Percentiles rank a stretch among this genome's conserved stretches.
phyloP scores from a whole-genome alignment of 768 basidiomycete genomes.

The Tricholomella constricta region DNA sequence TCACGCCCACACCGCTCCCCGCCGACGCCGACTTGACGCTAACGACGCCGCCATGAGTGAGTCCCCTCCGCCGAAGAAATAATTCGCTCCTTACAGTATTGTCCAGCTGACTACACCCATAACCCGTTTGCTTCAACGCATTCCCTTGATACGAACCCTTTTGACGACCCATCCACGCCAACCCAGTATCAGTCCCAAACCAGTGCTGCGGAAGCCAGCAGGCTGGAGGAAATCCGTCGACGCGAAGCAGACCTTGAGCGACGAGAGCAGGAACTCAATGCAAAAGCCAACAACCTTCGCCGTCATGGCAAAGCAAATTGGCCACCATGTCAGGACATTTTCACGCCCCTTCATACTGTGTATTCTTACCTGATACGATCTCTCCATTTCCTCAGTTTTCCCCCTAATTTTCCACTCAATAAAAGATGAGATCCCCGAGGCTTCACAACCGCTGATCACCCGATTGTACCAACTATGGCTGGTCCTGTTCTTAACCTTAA shows the following conservation, averaged over 20 bases:
- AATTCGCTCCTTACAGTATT: neutral
- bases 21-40: slow-evolving; percentile 11
- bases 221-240: slow-evolving; percentile 66
- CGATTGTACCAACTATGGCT: slow-evolving; percentile 95
- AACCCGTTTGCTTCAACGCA: slow-evolving; percentile 87
- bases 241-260: slow-evolving; percentile 82
- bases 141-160: slow-evolving; percentile 86
- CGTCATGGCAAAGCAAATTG: slow-evolving; percentile 89
- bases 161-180: slow-evolving; percentile 74
- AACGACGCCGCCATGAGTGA: slow-evolving; percentile 38
- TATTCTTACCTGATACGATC: slow-evolving; percentile 19
- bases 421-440: slow-evolving; percentile 83
- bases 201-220: slow-evolving; percentile 36
- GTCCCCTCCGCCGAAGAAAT: slow-evolving; percentile 6
- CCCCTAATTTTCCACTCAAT: slow-evolving; percentile 96
- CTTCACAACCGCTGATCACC: slow-evolving; percentile 75
- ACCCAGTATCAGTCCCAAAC: slow-evolving; percentile 28
- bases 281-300: slow-evolving; percentile 69
- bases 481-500: slow-evolving; percentile 75
- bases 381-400: slow-evolving; percentile 59
- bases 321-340: slow-evolving; percentile 72
- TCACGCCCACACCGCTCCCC: slow-evolving; percentile 1
- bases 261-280: slow-evolving; percentile 73
- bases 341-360: slow-evolving; percentile 9
- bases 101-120: slow-evolving; percentile 45